Evolutionary conservation across 163 green algal species (phyloP).

Genomic region (Prototheca wickerhamii): DNA sequence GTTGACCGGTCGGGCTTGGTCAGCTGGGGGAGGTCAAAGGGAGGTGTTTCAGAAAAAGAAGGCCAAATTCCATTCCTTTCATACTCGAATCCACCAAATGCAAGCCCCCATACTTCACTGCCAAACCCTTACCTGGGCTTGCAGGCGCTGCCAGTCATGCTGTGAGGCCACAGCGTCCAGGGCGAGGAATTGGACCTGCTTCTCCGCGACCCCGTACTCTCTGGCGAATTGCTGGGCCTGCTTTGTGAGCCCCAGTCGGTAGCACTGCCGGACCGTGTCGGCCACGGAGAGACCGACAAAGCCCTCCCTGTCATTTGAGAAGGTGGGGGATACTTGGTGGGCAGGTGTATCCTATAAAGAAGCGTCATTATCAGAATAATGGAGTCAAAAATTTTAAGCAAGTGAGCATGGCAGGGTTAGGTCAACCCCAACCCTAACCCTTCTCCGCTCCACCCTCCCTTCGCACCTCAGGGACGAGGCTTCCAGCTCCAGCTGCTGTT

Average conservation of each 20-base stretch:
- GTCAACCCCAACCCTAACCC: background rate
- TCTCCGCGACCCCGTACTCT: constrained; percentile 29
- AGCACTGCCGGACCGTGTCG: constrained; percentile 23
- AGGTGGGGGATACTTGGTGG: background rate
- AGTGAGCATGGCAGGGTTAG: background rate
- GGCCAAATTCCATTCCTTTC: no score
- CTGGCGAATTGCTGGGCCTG: constrained; percentile 12
- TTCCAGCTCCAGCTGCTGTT: constrained; percentile 24
- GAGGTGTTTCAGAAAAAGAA: background rate
- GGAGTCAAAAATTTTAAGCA: no score
- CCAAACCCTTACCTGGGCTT: background rate
- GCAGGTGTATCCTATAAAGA: background rate
- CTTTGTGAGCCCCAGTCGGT: constrained; percentile 22
- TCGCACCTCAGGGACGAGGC: constrained; percentile 5
- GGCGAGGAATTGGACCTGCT: constrained; percentile 17
- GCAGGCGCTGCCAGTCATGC: constrained; percentile 25
- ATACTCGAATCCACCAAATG: no score
- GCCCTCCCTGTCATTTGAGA: constrained; percentile 10
- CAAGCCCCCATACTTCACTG: background rate
- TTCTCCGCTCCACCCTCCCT: background rate
- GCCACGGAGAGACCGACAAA: constrained; percentile 25
- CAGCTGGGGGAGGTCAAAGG: no score
- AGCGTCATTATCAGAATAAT: no score
- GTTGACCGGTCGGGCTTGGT: no score
- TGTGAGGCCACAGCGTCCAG: constrained; percentile 5